Conservation (phyloP, 2,329 filamentous ascomycete species). For the Colletotrichum limetticola region DNA sequence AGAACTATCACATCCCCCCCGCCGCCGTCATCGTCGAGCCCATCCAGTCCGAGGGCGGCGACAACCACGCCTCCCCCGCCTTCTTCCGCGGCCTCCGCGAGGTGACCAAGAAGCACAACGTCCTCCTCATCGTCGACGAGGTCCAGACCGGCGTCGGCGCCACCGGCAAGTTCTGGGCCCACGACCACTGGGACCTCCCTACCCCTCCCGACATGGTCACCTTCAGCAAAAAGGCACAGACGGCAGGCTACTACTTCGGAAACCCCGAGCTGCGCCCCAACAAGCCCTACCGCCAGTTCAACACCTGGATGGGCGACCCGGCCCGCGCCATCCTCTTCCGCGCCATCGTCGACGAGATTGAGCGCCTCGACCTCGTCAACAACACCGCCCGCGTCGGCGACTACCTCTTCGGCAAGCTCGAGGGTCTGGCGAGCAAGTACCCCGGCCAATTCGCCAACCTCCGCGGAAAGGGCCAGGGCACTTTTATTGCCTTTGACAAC, state of each 20-base stretch:
- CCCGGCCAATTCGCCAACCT: conserved; percentile 85
- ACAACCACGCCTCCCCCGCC: conserved; percentile 89
- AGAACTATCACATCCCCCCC: conserved; percentile 80
- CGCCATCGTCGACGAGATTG: conserved; percentile 84
- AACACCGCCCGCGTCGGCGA: conserved; percentile 82
- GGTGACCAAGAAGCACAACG: conserved; percentile 79
- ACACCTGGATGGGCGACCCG: conserved; percentile 97
- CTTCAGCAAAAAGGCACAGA: conserved; percentile 95
- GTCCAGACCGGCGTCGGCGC: conserved; percentile 94
- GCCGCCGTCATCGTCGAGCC: conserved; percentile 89
- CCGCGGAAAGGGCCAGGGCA: conserved; percentile 87
- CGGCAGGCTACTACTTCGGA: conserved; percentile 91
- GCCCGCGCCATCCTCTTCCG: conserved; percentile 86
- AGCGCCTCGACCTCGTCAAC: conserved; percentile 79
- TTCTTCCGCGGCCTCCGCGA: conserved; percentile 90
- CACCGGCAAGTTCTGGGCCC: conserved; percentile 95
- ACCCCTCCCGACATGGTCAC: conserved; percentile 92
- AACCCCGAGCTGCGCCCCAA: conserved; percentile 85
- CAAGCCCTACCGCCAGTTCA: conserved; percentile 96
- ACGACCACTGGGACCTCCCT: conserved; percentile 90
- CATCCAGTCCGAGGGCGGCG: conserved; percentile 92
- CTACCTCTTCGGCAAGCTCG: conserved; percentile 79
- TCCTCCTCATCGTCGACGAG: conserved; percentile 92
- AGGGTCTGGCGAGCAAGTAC: conserved; percentile 74
- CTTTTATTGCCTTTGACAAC: conserved; percentile 92